A percentile compares a stretch with the other conserved stretches of the same genome.
Conservation (phyloP, 2,329 filamentous ascomycete species). For the Basipetospora chlamydospora region DNA sequence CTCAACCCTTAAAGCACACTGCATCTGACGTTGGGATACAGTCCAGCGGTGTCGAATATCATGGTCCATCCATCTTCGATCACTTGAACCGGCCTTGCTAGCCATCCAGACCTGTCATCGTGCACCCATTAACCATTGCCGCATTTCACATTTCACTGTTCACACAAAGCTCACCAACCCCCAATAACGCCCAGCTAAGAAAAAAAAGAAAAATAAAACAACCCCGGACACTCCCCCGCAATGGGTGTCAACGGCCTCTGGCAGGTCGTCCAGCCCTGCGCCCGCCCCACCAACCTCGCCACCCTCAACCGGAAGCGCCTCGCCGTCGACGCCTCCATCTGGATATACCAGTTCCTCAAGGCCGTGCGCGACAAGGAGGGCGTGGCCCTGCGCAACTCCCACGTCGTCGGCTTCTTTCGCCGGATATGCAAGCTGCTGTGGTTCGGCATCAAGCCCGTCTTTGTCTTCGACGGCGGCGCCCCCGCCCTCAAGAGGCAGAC, state of each 20-base stretch:
- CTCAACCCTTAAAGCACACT: no score
- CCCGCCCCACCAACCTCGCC: constrained; percentile 88
- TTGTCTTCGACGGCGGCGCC: constrained; percentile 94
- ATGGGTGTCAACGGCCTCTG: constrained; percentile 99
- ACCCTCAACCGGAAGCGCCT: constrained; percentile 93
- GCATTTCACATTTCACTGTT: not conserved
- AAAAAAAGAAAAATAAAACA: no score
- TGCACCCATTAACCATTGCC: no score
- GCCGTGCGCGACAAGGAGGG: constrained; percentile 97
- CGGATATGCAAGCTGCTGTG: constrained; percentile 95
- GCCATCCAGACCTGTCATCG: not conserved
- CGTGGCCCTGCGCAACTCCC: constrained; percentile 87
- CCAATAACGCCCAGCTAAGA: no score
- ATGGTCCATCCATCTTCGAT: not conserved
- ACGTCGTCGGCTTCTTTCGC: constrained; percentile 95
- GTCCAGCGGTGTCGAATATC: not conserved
- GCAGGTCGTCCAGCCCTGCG: constrained; percentile 90
- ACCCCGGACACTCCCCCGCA: not conserved
- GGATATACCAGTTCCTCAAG: constrained; percentile 99
- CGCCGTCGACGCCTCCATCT: constrained; percentile 95
- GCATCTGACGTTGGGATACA: no score
- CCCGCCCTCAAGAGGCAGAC: constrained; percentile 85
- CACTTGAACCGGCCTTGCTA: constrained; percentile 2
- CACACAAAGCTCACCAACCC: no score
- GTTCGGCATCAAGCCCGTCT: constrained; percentile 91